Percentiles rank a stretch among this genome's conserved stretches.
Conservation (phyloP, 768 basidiomycete genomes). For the Calocybe indica region DNA sequence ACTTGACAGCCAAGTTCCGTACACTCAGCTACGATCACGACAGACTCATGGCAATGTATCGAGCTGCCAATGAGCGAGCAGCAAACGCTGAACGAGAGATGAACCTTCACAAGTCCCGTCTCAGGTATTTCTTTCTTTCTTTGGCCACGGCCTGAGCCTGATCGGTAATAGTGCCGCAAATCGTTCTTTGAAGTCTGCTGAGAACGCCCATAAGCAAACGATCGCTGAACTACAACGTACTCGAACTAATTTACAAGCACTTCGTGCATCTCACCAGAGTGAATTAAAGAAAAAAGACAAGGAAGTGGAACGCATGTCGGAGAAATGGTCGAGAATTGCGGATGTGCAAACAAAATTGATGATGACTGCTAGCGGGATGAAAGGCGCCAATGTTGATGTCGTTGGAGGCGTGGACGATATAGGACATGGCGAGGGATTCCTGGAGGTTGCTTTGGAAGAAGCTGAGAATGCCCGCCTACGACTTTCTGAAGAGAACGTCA, state of each 20-base stretch:
- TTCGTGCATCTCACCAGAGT: slow-evolving; percentile 60
- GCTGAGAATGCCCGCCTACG: slow-evolving; percentile 61
- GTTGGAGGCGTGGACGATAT: slow-evolving; percentile 37
- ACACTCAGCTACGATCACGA: slow-evolving; percentile 81
- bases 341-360: slow-evolving; percentile 62
- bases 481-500: slow-evolving; percentile 59
- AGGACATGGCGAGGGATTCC: slow-evolving; percentile 46
- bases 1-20: slow-evolving; percentile 65
- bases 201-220: slow-evolving; percentile 67
- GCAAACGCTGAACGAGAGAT: slow-evolving; percentile 77
- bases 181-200: slow-evolving; percentile 51
- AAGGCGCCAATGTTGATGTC: slow-evolving; percentile 45
- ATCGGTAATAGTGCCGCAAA: slow-evolving; percentile 36
- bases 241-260: slow-evolving; percentile 59
- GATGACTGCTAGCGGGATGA: slow-evolving; percentile 42
- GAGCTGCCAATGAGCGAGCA: slow-evolving; percentile 48
- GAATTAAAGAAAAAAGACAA: slow-evolving; percentile 82
- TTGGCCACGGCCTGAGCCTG: background rate
- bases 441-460: slow-evolving; percentile 67
- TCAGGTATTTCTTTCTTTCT: slow-evolving; percentile 41
- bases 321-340: slow-evolving; percentile 68
- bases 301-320: slow-evolving; percentile 67
- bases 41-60: slow-evolving; percentile 62
- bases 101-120: slow-evolving; percentile 65
- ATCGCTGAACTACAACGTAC: slow-evolving; percentile 65